Conservation (phyloP, 2,329 filamentous ascomycete species). For the Hypoxylon sp. region DNA sequence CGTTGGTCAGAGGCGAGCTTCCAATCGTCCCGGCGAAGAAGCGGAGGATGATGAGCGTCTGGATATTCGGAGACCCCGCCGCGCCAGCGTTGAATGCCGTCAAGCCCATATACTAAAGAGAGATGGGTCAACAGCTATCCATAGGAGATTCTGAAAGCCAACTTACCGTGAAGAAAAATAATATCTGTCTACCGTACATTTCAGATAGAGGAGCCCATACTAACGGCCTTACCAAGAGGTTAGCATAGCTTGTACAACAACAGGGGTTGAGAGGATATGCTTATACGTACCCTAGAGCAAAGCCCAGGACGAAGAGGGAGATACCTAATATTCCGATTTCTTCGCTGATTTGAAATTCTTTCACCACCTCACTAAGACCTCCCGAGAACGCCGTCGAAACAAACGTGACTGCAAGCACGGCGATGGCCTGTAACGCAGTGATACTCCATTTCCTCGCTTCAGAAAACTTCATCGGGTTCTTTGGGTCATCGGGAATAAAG, state of each 20-base stretch:
- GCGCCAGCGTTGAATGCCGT: slow-evolving; percentile 71
- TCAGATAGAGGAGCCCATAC: slow-evolving; percentile 77
- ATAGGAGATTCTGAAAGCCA: neutral
- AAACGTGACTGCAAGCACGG: slow-evolving; percentile 78
- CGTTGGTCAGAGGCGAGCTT: slow-evolving; percentile 69
- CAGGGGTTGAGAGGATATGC: neutral
- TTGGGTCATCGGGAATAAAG: slow-evolving; percentile 76
- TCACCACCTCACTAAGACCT: slow-evolving; percentile 67
- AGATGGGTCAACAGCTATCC: slow-evolving; percentile 7
- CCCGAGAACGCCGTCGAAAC: slow-evolving; percentile 77
- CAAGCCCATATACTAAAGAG: slow-evolving; percentile 63
- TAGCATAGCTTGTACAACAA: slow-evolving; percentile 61
- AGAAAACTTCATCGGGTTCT: slow-evolving; percentile 75
- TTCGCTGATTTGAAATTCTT: slow-evolving; percentile 66
- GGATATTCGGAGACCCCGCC: slow-evolving; percentile 67
- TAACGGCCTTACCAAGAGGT: slow-evolving; percentile 59
- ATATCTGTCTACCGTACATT: slow-evolving; percentile 69
- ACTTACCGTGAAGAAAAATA: slow-evolving; percentile 66
- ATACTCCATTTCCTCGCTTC: slow-evolving; percentile 74
- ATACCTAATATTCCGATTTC: slow-evolving; percentile 67
- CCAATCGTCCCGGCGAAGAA: slow-evolving; percentile 73
- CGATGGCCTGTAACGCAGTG: slow-evolving; percentile 73
- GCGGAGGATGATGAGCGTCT: slow-evolving; percentile 70
- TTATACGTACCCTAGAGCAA: slow-evolving; percentile 56
- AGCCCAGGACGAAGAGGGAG: slow-evolving; percentile 71